Evolutionary conservation across 2,329 filamentous ascomycete genomes (phyloP), one percentile per base, ranked within the genome.

Genomic region (Niveomyces coronatus): DNA sequence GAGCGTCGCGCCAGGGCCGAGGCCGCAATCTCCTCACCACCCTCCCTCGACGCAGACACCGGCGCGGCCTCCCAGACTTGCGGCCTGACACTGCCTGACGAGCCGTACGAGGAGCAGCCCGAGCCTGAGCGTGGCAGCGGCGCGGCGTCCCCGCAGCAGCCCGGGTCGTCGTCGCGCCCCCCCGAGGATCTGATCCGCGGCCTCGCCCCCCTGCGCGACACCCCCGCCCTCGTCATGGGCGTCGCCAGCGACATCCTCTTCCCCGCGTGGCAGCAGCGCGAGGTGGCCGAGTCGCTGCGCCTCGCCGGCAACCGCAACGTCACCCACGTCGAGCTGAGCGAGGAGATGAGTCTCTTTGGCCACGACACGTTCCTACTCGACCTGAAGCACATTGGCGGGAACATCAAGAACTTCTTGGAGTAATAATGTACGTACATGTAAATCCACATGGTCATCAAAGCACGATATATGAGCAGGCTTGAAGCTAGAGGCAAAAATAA

Each of bases 291-390:
- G 53, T 82, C 89, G 3, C 65, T 98, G 46, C 75, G 78, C 43
- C 71, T 74, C 23, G 74, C 74, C 0, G 91, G 91, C 1, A 96
- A 94, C 53, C 70, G 75, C 44, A 76, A 74, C 22, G 88, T 98
- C 1, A 81, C 79, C 31, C 87, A 98, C 59, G 74, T 91, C 11
- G 91, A 98, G 64, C 65, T 98, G 35, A 91, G 88, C 23, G 86
- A 96, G 63, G 87, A 96, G 62, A 76, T 91, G 60, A 94, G 87
- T 52, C 63, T 94, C 51, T 98, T 98, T 56, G 91, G 91, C 0
- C 91, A 98, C 53, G 91, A 98, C 56, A 96, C 89, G 0, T 98
- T 98, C 57, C 61, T 98, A 53, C 64, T 98, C 30, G 91, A 98
- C 61, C 62, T 96, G 41, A 79, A 94, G 63, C 83, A 94, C 49